Evolutionary conservation across 2,329 filamentous ascomycete species (phyloP), one percentile per base, ranked within the genome.

Genomic region (Blumeria graminis): DNA sequence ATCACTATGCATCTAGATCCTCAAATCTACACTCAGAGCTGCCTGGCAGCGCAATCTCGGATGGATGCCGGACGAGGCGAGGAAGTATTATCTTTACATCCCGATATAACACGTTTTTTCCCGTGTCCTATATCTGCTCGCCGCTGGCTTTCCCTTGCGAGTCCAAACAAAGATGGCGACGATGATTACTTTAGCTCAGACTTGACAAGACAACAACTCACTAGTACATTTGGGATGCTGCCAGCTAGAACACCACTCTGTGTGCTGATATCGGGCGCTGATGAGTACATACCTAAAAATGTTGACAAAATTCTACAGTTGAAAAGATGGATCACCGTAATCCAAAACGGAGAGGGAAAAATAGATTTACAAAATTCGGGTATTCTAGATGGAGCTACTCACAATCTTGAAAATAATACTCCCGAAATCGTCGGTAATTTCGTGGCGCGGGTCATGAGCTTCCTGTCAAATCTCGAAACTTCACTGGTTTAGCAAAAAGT

Each of bases 151-250:
- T 77, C 76, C 51, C 68, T 84, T 6, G 70, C 74, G 0, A 76
- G 72, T 22, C 76, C 76, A 0, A 70, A 72, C 51, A 68, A 71
- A 55, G 72, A 73, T 33, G 76, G 76, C 3, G 76, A 76, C 51
- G 82, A 86, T 65, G 82, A 86, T 65, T 77, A 80, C 60, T 86
- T 85, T 67, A 81, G 76, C 56, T 76, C 74, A 9, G 82, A 85
- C 67, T 66, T 84, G 35, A 65, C 62, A 0, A 74, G 78, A 45
- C 68, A 72, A 56, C 67, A 71, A 33, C 65, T 84, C 38, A 61
- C 65, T 57, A 65, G 65, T 28, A 80, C 76, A 0, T 85, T 84
- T 68, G 81, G 81, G 0, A 67, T 60, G 46, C 62, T 78, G 9
- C 69, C 66, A 8, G 59, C 68, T 3, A 62, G 57, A 11, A 69